Base-by-base conservation (phyloP, 805 yeast genomes). In the Sugiyamaella qingdaonensis region DNA sequence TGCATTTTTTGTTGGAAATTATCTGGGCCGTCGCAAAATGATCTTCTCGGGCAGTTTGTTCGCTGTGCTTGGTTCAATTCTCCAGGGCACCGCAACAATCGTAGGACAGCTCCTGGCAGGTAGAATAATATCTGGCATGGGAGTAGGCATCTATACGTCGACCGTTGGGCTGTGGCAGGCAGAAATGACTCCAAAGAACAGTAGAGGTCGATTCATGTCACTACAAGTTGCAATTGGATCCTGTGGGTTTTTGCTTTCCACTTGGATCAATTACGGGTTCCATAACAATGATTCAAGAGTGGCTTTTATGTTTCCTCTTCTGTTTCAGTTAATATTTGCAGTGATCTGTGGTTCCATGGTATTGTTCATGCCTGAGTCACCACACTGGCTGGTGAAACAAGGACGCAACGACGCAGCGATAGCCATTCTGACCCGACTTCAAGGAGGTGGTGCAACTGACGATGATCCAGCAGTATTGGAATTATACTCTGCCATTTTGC, bases 111-210 rank as follows among this genome's bases (percentile, higher is more conserved):
- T 88, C 54, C 81, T 87, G 50, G 70, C 85, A 57, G 92, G 88
- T 21, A 78, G 95, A 73, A 81, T 84, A 43, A 64, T 82, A 31
- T 79, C 87, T 16, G 90, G 95, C 61, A 61, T 85, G 46, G 95
- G 92, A 61, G 85, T 83, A 57, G 94, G 94, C 58, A 68, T 85
- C 65, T 80, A 82, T 65, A 84, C 91, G n/a, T 82, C 91, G 13
- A 84, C 90, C 33, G 84, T 85, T 57, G 94, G 95, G 11, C 85
- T 85, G 55, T 86, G 88, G 82, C 91, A 85, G 65, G 78, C 92
- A 1, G 95, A 87, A 69, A 78, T 82, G 71, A 78, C 89, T 42
- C 78, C 78, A 54, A 78, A 88, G 7, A 80, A 78, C 58, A 76
- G 75, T 59, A 78, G 92, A 73, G 92, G 92, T 60, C 72, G 78